Evolutionary conservation across 164 flowering plant species (phyloP).

Genomic region (Vitis rupestris): DNA sequence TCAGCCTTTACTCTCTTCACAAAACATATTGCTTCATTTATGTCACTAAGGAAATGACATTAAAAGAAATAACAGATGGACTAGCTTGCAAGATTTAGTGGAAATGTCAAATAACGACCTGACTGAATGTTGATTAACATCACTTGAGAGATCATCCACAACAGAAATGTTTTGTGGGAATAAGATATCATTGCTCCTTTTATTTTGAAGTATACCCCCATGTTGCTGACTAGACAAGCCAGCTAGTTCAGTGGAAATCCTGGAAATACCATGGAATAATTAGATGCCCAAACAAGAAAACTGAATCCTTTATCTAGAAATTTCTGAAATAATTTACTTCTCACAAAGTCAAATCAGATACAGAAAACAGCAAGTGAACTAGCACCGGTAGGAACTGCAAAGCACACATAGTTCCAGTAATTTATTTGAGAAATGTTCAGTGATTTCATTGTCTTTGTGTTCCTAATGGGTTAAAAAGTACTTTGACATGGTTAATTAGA

Average conservation of each 20-base stretch:
- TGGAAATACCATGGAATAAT: conserved; percentile 24
- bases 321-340: no score
- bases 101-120: conserved; percentile 30
- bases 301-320: no score
- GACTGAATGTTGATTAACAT: conserved; percentile 32
- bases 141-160: conserved; percentile 30
- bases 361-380: no score
- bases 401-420: no score
- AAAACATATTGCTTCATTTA: neutral
- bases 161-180: conserved; percentile 26
- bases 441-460: no score
- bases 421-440: no score
- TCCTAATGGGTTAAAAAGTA: no score
- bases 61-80: neutral
- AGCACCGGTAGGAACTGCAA: no score
- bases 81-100: neutral
- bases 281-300: neutral
- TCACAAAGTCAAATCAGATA: no score
- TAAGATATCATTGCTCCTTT: conserved; percentile 28
- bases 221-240: conserved; percentile 42
- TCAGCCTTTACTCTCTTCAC: neutral
- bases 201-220: conserved; percentile 32
- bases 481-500: no score
- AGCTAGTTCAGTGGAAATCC: conserved; percentile 58
- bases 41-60: neutral